Percentiles rank a stretch among this genome's conserved stretches.
These are phyloP conservation scores for Exutisphaerella laricina DNA, from an alignment of 2,329 filamentous ascomycete genomes.

Conservation along the genomic window DNA sequence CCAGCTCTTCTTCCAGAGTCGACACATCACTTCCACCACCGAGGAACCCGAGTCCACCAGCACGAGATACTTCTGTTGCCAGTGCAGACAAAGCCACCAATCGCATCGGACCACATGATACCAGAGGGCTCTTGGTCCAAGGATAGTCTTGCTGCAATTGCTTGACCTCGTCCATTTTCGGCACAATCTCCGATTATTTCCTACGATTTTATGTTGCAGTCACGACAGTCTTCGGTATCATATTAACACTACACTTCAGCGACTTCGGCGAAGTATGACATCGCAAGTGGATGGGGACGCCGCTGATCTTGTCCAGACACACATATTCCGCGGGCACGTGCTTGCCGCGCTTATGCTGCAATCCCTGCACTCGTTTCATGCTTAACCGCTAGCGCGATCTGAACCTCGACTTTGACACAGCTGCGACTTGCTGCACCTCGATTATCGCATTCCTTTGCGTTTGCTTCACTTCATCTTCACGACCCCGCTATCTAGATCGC, in stretches of 20 bases:
- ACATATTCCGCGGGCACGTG: background rate
- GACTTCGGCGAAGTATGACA: slow-evolving; percentile 10
- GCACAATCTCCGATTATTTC: too few species aligned
- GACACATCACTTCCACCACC: slow-evolving; percentile 41
- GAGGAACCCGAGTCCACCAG: slow-evolving; percentile 46
- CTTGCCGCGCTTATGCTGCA: background rate
- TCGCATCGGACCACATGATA: slow-evolving; percentile 64
- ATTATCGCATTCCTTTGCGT: background rate
- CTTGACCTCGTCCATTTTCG: slow-evolving; percentile 20
- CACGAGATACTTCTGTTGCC: slow-evolving; percentile 54
- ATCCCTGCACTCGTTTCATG: background rate
- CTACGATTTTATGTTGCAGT: too few species aligned
- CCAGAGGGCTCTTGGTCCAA: slow-evolving; percentile 54
- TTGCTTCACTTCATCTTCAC: background rate
- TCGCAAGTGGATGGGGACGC: too few species aligned
- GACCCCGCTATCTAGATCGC: background rate
- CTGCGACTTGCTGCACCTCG: slow-evolving; percentile 2
- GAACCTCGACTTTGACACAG: slow-evolving; percentile 2
- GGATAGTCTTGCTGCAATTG: slow-evolving; percentile 44
- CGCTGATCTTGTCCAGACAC: too few species aligned
- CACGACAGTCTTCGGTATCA: background rate
- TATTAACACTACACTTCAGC: background rate
- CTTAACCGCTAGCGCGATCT: slow-evolving; percentile 1
- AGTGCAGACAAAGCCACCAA: slow-evolving; percentile 53
- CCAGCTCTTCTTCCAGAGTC: slow-evolving; percentile 31